These are phyloP conservation scores for Galerina marginata DNA, from an alignment of 768 basidiomycete genomes.

Conservation along the genomic window DNA sequence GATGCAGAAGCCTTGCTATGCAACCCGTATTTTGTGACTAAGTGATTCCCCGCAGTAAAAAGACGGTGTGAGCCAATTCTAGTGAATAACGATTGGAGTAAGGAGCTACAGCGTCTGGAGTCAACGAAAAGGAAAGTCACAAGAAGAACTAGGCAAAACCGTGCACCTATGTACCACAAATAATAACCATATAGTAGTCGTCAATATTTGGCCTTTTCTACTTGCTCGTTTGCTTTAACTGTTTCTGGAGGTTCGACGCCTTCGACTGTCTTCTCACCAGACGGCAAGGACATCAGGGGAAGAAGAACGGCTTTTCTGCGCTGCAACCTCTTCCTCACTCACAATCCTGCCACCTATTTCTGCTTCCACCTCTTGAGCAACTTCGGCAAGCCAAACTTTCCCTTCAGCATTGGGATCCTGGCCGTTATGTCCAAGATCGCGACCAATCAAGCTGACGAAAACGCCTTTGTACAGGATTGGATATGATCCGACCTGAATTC, in stretches of 20 bases:
- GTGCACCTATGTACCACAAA: slow-evolving; percentile 3
- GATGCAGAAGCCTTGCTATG: not conserved
- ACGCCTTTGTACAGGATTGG: slow-evolving; percentile 68
- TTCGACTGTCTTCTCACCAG: slow-evolving; percentile 3
- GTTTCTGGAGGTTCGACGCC: slow-evolving; percentile 4
- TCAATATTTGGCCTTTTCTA: slow-evolving; percentile 22
- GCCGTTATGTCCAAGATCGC: slow-evolving; percentile 34
- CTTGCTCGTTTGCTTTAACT: slow-evolving; percentile 3
- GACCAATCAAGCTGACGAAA: slow-evolving; percentile 74
- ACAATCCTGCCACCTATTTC: slow-evolving; percentile 63
- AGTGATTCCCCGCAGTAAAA: not conserved
- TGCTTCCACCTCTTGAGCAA: slow-evolving; percentile 67
- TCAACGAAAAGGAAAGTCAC: slow-evolving; percentile 11
- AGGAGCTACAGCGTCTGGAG: slow-evolving; percentile 14
- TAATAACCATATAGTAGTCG: not conserved
- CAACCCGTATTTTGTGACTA: slow-evolving; percentile 2
- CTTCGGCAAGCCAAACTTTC: slow-evolving; percentile 51
- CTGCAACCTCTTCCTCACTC: slow-evolving; percentile 68
- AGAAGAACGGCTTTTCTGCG: slow-evolving; percentile 44
- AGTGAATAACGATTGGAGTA: slow-evolving; percentile 2
- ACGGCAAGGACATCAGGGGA: slow-evolving; percentile 9
- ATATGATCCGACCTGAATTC: slow-evolving; percentile 85
- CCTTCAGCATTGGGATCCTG: slow-evolving; percentile 51
- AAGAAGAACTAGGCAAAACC: slow-evolving; percentile 6
- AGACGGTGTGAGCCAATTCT: slow-evolving; percentile 7